Evolutionary conservation across 495 filamentous ascomycete species (phyloP).

Genomic region (Hypomontagnella submonticulosa): DNA sequence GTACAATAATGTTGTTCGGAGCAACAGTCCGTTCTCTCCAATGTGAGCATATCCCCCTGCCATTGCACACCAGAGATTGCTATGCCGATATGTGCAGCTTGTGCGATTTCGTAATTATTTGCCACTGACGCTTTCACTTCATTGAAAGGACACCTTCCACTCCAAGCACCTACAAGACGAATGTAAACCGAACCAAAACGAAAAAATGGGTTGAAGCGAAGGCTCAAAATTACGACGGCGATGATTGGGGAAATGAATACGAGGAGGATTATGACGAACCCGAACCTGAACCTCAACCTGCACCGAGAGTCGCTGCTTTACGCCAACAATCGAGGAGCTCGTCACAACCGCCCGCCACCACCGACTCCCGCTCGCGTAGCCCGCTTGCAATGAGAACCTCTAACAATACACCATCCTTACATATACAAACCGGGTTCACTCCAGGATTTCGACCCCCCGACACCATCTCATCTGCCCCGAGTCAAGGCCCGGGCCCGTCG

Average conservation of each 20-base stretch:
- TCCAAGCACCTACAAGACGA: conserved; percentile 65
- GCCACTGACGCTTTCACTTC: conserved; percentile 26
- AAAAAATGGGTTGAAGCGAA: conserved; percentile 96
- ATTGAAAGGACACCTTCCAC: conserved; percentile 47
- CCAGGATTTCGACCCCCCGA: conserved; percentile 8
- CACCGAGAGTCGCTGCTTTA: conserved; percentile 37
- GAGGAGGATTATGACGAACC: conserved; percentile 76
- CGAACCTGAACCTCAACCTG: conserved; percentile 53
- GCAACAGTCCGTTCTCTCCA: conserved; percentile 41
- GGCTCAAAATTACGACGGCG: conserved; percentile 86
- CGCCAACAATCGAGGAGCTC: conserved; percentile 40
- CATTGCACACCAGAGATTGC: neutral
- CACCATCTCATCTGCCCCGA: conserved; percentile 25
- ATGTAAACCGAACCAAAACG: conserved; percentile 91
- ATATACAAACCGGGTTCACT: conserved; percentile 35
- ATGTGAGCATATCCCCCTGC: conserved; percentile 29
- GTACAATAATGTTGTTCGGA: conserved; percentile 46
- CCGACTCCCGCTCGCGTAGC: conserved; percentile 12
- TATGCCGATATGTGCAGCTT: neutral
- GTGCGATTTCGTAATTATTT: neutral
- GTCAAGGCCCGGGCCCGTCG: conserved; percentile 38
- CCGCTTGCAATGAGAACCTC: conserved; percentile 25
- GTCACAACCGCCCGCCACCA: conserved; percentile 32
- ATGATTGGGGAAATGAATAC: conserved; percentile 91
- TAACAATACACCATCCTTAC: conserved; percentile 33